Evolutionary conservation across 1,284 basidiomycete species (phyloP).

Genomic region (Sanghuangporus weigelae): DNA sequence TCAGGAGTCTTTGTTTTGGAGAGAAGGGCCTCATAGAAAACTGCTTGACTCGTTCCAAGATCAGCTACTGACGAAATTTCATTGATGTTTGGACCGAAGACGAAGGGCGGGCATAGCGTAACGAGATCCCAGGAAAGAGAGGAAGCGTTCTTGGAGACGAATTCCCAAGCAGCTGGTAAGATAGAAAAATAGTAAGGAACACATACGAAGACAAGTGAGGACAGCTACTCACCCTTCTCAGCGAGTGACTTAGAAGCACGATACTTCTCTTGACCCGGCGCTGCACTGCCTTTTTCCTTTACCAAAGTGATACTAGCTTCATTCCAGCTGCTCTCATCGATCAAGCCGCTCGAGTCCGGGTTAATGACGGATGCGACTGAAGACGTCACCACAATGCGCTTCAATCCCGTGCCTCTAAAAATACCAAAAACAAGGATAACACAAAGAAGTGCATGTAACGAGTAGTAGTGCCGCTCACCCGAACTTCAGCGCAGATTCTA

Average conservation of each 20-base stretch:
- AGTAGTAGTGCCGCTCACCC: slow-evolving; percentile 12
- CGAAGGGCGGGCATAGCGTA: slow-evolving; percentile 17
- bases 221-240: slow-evolving; percentile 6
- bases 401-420: slow-evolving; percentile 14
- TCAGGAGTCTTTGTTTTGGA: slow-evolving; percentile 12
- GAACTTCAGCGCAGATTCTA: slow-evolving; percentile 14
- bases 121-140: slow-evolving; percentile 18
- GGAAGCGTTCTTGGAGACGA: slow-evolving; percentile 17
- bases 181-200: neutral
- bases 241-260: slow-evolving; percentile 17
- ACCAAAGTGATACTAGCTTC: slow-evolving; percentile 12
- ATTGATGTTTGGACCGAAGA: slow-evolving; percentile 15
- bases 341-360: neutral
- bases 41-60: slow-evolving; percentile 6
- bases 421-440: too few relatives aligned
- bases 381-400: slow-evolving; percentile 11
- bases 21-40: slow-evolving; percentile 11
- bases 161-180: slow-evolving; percentile 22
- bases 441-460: too few relatives aligned
- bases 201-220: neutral
- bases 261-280: slow-evolving; percentile 10
- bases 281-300: slow-evolving; percentile 8
- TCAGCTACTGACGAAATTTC: slow-evolving; percentile 8
- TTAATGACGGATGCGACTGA: slow-evolving; percentile 14
- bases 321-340: slow-evolving; percentile 16